Percentiles rank a stretch among this genome's conserved stretches.
Conservation (phyloP, 2,329 filamentous ascomycete species). For the Penicillium psychrosexuale region DNA sequence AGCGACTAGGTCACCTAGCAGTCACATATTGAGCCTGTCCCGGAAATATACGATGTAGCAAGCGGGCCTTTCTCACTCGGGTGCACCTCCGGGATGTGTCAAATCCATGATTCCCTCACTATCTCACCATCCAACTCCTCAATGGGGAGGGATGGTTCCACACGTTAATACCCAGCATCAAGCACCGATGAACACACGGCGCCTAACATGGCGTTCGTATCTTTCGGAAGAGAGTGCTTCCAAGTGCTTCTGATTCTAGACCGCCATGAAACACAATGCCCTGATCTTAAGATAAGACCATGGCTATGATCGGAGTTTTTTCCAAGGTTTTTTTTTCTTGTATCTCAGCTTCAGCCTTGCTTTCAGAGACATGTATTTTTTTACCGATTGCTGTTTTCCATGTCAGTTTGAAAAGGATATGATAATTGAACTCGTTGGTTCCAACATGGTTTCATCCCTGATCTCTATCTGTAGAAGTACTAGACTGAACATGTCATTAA, state of each 20-base stretch:
- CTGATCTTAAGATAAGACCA: background rate
- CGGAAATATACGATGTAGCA: background rate
- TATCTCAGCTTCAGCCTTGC: slow-evolving; percentile 8
- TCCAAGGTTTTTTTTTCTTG: slow-evolving; percentile 7
- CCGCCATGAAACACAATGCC: slow-evolving; percentile 1
- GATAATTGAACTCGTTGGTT: slow-evolving; percentile 3
- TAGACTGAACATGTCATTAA: background rate
- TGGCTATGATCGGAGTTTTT: slow-evolving; percentile 4
- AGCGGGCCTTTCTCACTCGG: background rate
- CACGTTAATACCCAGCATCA: slow-evolving; percentile 28
- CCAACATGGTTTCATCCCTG: background rate
- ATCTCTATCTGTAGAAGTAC: background rate
- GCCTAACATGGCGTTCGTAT: slow-evolving; percentile 22
- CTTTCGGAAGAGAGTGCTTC: slow-evolving; percentile 14
- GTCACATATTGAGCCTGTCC: background rate
- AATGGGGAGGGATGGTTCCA: slow-evolving; percentile 19
- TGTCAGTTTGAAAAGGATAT: slow-evolving; percentile 2
- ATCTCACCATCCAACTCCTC: background rate
- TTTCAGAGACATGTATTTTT: slow-evolving; percentile 8
- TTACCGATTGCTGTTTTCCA: background rate
- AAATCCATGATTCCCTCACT: background rate
- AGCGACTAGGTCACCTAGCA: slow-evolving; percentile 22
- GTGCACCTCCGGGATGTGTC: background rate
- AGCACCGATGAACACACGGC: slow-evolving; percentile 13
- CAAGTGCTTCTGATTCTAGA: background rate